Evolutionary conservation across 2,329 filamentous ascomycete genomes (phyloP), one percentile per base, ranked within the genome.

Genomic region (Curvularia verruculosa): DNA sequence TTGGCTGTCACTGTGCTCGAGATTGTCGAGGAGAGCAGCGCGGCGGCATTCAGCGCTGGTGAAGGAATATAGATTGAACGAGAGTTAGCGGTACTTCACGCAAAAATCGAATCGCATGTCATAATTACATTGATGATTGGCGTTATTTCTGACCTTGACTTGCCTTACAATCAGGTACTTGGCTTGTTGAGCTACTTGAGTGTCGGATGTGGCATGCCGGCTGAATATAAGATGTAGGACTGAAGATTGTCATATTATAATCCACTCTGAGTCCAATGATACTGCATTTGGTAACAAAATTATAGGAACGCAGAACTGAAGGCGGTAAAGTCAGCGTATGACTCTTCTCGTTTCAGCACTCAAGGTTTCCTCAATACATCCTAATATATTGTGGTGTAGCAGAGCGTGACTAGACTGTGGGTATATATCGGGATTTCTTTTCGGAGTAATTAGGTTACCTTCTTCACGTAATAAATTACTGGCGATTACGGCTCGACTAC

Each of bases 1-100:
- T 15, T 57, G 50, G 50, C n/a, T 26, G 15, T 47, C 50, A 8
- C 7, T 57, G 15, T 40, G 24, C 2, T 44, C 50, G 26, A 23
- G 39, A 1, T 8, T 57, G 19, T 37, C 34, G 13, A 57, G 41
- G 51, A 49, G 13, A 34, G 12, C 15, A n/a, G 12, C 34, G 18
- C n/a, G 37, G 21, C 31, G 28, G 26, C 29, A 34, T 18, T 39
- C 50, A 10, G 28, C 7, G 24, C 10, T 28, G 12, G 12, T 29
- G 18, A 31, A 56, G 24, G 28, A n/a, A 18, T 47, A 28, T 34
- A n/a, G 21, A 18, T 23, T 15, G 23, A 15, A 41, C 12, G 39
- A 36, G 37, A 21, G 40, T 26, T 43, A 36, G 34, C 15, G 15
- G 6, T 18, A n/a, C 3, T 36, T 36, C 9, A 3, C 18, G 18